A percentile compares a stretch with the other conserved stretches of the same genome.
These are phyloP conservation scores for Annulohypoxylon truncatum DNA, from an alignment of 2,329 filamentous ascomycete species.

Conservation along the genomic window DNA sequence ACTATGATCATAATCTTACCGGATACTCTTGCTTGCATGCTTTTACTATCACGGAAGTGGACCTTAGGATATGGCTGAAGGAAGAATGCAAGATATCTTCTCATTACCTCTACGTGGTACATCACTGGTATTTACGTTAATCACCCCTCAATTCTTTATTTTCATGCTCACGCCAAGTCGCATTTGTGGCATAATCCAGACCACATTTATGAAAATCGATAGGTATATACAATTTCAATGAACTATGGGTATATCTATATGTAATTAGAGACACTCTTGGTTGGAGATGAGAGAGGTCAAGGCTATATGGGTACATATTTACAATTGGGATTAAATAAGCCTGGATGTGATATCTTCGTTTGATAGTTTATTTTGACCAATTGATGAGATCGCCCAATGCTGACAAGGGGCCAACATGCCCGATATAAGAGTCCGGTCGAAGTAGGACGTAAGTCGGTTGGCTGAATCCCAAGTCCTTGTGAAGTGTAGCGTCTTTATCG, in stretches of 20 bases:
- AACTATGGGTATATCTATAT: neutral
- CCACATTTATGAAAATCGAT: no score
- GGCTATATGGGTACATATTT: neutral
- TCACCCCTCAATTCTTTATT: no score
- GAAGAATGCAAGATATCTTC: no score
- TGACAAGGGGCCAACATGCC: neutral
- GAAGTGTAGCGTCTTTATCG: neutral
- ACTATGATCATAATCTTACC: neutral
- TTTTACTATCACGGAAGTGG: neutral
- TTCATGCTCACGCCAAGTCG: no score
- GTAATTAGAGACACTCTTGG: neutral
- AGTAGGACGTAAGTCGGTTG: slow-evolving; percentile 5
- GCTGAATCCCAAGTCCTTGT: slow-evolving; percentile 1
- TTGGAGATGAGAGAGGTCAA: neutral
- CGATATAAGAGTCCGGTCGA: slow-evolving; percentile 6
- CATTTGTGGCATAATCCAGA: no score
- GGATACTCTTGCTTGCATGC: neutral
- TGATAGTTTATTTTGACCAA: neutral
- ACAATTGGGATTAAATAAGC: neutral
- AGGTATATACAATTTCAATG: neutral
- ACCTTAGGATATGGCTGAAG: neutral
- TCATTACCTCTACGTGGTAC: no score
- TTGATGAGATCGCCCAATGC: neutral
- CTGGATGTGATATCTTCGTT: neutral
- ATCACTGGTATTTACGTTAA: no score